Percentiles rank a stretch among this genome's conserved stretches.
Evolutionary conservation across 129 eudicot genomes (phyloP).

Genomic region (Artemisia argyi): DNA sequence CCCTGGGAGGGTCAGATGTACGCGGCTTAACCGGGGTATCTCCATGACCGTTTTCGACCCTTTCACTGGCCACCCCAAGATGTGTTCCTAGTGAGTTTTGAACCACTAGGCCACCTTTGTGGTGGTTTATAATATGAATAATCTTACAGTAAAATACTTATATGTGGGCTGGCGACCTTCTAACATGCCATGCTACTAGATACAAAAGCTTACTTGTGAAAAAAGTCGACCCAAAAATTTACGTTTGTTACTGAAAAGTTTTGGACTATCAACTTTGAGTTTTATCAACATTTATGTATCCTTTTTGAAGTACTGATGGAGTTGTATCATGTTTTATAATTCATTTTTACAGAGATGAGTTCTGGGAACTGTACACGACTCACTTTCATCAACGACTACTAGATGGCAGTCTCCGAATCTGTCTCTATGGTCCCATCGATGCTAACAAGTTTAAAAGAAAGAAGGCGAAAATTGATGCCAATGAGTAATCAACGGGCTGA

Average conservation of each 20-base stretch:
- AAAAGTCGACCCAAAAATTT: background rate
- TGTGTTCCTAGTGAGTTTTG: no score
- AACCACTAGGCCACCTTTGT: no score
- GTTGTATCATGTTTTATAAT: background rate
- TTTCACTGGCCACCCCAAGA: no score
- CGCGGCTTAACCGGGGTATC: no score
- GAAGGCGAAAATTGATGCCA: slow-evolving; percentile 28
- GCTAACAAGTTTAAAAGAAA: slow-evolving; percentile 27
- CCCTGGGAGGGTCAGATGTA: no score
- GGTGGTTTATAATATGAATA: no score
- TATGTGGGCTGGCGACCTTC: no score
- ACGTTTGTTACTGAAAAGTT: background rate
- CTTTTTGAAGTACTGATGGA: background rate
- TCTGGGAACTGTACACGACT: slow-evolving; percentile 83
- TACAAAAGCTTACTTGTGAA: background rate
- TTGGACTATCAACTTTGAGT: background rate
- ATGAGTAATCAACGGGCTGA: slow-evolving; percentile 18
- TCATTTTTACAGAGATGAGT: slow-evolving; percentile 64
- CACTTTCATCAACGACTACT: slow-evolving; percentile 65
- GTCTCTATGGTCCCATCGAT: slow-evolving; percentile 61
- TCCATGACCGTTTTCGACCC: no score
- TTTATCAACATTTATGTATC: background rate
- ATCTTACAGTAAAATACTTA: no score
- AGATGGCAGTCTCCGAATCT: slow-evolving; percentile 65
- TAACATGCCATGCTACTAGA: no score